Evolutionary conservation across 306 rosid species (phyloP), one percentile per base, ranked within the genome.

Genomic region (Prunus dulcis): DNA sequence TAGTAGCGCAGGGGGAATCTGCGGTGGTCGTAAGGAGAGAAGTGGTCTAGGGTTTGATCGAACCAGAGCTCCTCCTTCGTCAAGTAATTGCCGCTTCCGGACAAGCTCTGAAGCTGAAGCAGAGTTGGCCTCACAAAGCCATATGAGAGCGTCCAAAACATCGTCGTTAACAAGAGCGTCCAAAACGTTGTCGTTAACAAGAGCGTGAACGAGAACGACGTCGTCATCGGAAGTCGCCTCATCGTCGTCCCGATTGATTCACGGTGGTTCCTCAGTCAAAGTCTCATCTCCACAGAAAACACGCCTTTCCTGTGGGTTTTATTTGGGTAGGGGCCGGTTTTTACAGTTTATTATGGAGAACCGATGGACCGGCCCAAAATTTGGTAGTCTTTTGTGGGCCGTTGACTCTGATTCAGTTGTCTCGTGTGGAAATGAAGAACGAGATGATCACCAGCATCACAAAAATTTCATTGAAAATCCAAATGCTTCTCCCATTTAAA

Each of bases 1-100:
- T 88, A 95, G 85, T 95, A 95, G 14, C 99, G 97, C 73, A 92
- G 99, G 80, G 73, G 75, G 81, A 95, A 95, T 51, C 73, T 80
- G 17, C 91, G 85, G 79, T 84, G 97, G 74, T 92, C 95, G 75
- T 66, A 89, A 81, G 93, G 97, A 62, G 96, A 88, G 84, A 86
- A 93, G 78, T 93, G 98, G 23, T 93, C 97, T 79, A 93, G 93
- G 13, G 89, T 91, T 80, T 91, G 98, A 8, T 74, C 68, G 77
- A 91, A 88, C 97, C 96, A 93, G 17, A 83, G 80, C 80, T 86
- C 89, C 55, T 87, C 28, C 38, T 63, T 71, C 41, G 91, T 89
- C 34, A 91, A 85, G 86, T 81, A 86, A 1, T 46, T 78, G 28
- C 69, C 50, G 69, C 7, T 65, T 30, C 51, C 79, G 56, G 93